Evolutionary conservation across 2,329 filamentous ascomycete species (phyloP).

Genomic region (Atkinsonella texensis): DNA sequence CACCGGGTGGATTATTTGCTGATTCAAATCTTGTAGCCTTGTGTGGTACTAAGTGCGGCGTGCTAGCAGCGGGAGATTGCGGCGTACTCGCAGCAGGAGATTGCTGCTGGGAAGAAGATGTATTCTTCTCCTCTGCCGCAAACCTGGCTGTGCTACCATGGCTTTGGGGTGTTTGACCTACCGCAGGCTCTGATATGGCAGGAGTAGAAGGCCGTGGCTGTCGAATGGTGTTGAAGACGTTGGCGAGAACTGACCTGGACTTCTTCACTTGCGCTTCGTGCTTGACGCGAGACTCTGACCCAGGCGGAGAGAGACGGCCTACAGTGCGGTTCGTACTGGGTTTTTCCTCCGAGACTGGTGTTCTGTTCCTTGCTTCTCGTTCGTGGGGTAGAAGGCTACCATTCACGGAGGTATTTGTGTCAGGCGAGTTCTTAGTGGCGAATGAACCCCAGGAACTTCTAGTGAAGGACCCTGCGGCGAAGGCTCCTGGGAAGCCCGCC

Average conservation of each 20-base stretch:
- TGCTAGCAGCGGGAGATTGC: background rate
- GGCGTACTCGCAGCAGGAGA: background rate
- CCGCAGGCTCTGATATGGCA: constrained; percentile 7
- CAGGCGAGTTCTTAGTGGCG: constrained; percentile 3
- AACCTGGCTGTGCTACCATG: background rate
- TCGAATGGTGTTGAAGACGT: constrained; percentile 20
- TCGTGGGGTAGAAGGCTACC: constrained; percentile 27
- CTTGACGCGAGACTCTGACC: background rate
- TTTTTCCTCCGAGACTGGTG: background rate
- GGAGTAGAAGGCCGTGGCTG: constrained; percentile 15
- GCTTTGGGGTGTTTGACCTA: background rate
- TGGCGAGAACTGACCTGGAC: constrained; percentile 19
- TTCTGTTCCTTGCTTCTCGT: constrained; percentile 15
- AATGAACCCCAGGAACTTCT: constrained; percentile 12
- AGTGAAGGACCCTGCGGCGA: constrained; percentile 11
- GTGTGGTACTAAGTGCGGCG: background rate
- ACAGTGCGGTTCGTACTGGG: background rate
- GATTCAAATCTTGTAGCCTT: constrained; percentile 1
- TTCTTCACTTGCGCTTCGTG: constrained; percentile 9
- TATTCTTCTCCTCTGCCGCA: background rate
- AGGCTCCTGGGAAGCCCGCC: constrained; percentile 14
- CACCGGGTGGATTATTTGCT: constrained; percentile 1
- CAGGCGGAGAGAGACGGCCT: background rate
- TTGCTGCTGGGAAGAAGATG: background rate
- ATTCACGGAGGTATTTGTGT: background rate